Base-by-base conservation (phyloP, 768 basidiomycete species). In the Boletus eberwhitei region DNA sequence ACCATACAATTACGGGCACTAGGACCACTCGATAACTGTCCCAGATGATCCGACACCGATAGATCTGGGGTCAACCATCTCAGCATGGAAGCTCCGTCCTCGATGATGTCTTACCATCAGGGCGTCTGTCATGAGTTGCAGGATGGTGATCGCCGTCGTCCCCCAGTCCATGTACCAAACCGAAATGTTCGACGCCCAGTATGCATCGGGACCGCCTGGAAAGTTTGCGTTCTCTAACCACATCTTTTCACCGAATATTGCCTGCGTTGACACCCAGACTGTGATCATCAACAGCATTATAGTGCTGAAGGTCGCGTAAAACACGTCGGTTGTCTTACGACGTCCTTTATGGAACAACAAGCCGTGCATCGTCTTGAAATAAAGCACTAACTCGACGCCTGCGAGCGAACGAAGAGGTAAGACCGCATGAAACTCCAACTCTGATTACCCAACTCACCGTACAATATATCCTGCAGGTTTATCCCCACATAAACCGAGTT, bases 31-130 rank as follows among this genome's bases (percentile, higher is more conserved):
- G 51, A 41, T 48, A 40, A 45, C 48, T 57, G 24, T 50, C 24
- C 65, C 72, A 76, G 17, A 78, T 59, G 29, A 72, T 60, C 35
- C 55, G 72, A 53, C 71, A 74, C n/a, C 75, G 73, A 50, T 74
- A 69, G 32, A 78, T 64, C 77, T 78, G 41, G 24, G 13, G 36
- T 12, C 31, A n/a, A 17, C 11, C 37, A 45, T 24, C 16, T 64
- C 32, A 61, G 55, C n/a, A 41, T 0, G 24, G 32, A 26, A 7
- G 5, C 22, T 35, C n/a, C 41, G 3, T 46, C 21, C 26, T 19
- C 7, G 3, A 11, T 5, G 16, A 22, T 26, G 12, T 55, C 72
- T 43, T 48, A 78, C 77, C 58, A 78, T 64, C 41, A 77, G 50
- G 2, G 59, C 76, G 40, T 76, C 73, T 9, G 69, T 69, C 59